Base-by-base conservation (phyloP, 2,329 filamentous ascomycete species). In the Aspergillus pseudoglaucus region DNA sequence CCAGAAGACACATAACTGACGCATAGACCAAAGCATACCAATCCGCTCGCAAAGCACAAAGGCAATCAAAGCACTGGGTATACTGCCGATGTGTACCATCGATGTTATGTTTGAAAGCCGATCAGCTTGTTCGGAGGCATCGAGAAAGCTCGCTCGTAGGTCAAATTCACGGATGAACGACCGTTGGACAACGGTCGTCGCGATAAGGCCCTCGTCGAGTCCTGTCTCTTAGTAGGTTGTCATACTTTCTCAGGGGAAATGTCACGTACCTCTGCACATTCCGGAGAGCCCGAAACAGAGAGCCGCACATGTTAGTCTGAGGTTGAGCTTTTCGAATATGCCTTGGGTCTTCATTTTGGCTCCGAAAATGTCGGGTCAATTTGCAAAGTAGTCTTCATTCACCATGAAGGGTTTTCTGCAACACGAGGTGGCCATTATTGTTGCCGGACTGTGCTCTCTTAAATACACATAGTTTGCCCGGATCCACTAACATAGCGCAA, bases 81-180 rank as follows among this genome's bases (percentile, higher is more conserved):
- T 59, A 51, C 61, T 64, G 2, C 67, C 67, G 35, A 71, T 65
- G 27, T 69, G 66, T 8, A 70, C 68, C 67, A 70, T 69, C 1
- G 67, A 62, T 4, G 65, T 65, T 33, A 71, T 65, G 44, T 68
- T 70, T 3, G 62, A 66, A 22, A 64, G 58, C 35, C 60, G 59
- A 30, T 64, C 56, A 10, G 66, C 64, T 45, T 62, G 58, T 10
- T 62, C 50, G 4, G 53, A 46, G 6, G 50, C 46, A 42, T 40
- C 45, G 20, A 56, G 54, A 6, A 25, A 44, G 14, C 15, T 40
- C 1, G 46, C 40, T 4, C 47, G 4, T 7, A 58, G 48, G 6
- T 48, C 32, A 9, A 54, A 59, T 23, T 54, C 45, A 9, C 32
- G 12, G 15, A 56, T 53, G 18, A 58, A 58, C 3, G 58, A 58